Conservation (phyloP, 208 protist species). For the Angomonas desouzai region DNA sequence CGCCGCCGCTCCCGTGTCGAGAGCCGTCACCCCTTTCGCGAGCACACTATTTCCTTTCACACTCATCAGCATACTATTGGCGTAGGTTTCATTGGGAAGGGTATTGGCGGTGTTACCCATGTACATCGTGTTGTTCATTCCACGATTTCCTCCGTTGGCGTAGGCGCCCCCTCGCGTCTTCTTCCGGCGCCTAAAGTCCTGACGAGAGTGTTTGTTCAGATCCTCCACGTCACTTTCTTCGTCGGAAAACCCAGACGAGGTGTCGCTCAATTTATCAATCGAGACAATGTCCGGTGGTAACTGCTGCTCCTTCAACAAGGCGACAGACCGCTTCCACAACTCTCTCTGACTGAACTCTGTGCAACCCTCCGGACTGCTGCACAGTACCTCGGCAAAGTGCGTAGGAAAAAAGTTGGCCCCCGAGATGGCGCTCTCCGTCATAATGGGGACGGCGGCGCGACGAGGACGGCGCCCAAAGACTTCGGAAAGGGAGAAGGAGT, state of each 20-base stretch:
- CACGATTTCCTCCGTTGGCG: background rate
- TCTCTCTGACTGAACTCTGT: slow-evolving; percentile 75
- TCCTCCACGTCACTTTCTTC: slow-evolving; percentile 22
- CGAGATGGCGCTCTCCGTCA: slow-evolving; percentile 27
- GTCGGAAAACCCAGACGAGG: slow-evolving; percentile 28
- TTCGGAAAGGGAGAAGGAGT: slow-evolving; percentile 19
- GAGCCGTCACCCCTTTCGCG: background rate
- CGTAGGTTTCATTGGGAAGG: background rate
- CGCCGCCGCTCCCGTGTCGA: background rate
- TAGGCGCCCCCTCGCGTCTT: slow-evolving; percentile 11
- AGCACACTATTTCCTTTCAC: background rate
- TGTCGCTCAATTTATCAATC: slow-evolving; percentile 37
- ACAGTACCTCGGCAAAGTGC: slow-evolving; percentile 78
- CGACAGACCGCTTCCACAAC: slow-evolving; percentile 77
- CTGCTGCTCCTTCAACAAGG: slow-evolving; percentile 59
- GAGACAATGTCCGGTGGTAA: slow-evolving; percentile 70
- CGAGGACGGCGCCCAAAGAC: slow-evolving; percentile 11
- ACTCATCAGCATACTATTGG: background rate
- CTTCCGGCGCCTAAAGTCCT: slow-evolving; percentile 16
- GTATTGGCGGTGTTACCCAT: slow-evolving; percentile 4
- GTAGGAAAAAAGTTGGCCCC: slow-evolving; percentile 65
- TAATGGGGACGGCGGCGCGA: slow-evolving; percentile 22
- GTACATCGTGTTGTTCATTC: background rate
- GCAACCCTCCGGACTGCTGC: slow-evolving; percentile 71
- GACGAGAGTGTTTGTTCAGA: slow-evolving; percentile 23